Evolutionary conservation across 163 green algal genomes (phyloP), one percentile per base, ranked within the genome.

Genomic region (Scenedesmus sp.): DNA sequence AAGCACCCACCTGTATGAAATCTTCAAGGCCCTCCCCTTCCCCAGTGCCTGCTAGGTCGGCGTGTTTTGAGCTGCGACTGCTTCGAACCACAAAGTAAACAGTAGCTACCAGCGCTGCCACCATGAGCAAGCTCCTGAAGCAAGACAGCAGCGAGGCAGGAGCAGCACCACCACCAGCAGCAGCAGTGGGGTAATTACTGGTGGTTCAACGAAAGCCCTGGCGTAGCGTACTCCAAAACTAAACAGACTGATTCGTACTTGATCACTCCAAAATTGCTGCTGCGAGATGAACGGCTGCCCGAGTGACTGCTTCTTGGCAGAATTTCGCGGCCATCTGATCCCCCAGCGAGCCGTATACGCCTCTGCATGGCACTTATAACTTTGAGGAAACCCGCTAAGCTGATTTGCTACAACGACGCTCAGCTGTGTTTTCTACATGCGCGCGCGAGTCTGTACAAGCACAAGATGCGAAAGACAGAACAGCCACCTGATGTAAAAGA

Each of bases 21-120:
- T 49, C 76, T 46, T 83, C 82, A n/a, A 78, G 24, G 10, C 82
- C 82, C 18, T 87, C 49, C 16, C 51, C 82, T 33, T 87, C 82
- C 12, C n/a, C 51, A 30, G 49, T 87, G 33, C 59, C 33, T 72
- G 59, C 59, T 72, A 72, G 10, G 59, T 72, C 59, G 1, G 59
- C 33, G 22, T 72, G 59, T 35, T 72, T 9, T 72, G 33, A 33
- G 22, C 24, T 72, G 59, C 44, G 51, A 37, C 26, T 30, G 44
- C 65, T 43, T 30, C 46, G 22, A 20, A 13, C n/a, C 6, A 87
- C 37, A 18, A 72, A 12, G n/a, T 37, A 73, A 5, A 87, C 44
- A 7, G 49, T 73, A 26, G 37, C 81, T 10, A 87, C 15, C 5
- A 87, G 44, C 13, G 40, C 44, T n/a, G 43, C 81, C 35, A 87